Evolutionary conservation across 1,284 basidiomycete genomes (phyloP).

Genomic region (Trametes polyzona): DNA sequence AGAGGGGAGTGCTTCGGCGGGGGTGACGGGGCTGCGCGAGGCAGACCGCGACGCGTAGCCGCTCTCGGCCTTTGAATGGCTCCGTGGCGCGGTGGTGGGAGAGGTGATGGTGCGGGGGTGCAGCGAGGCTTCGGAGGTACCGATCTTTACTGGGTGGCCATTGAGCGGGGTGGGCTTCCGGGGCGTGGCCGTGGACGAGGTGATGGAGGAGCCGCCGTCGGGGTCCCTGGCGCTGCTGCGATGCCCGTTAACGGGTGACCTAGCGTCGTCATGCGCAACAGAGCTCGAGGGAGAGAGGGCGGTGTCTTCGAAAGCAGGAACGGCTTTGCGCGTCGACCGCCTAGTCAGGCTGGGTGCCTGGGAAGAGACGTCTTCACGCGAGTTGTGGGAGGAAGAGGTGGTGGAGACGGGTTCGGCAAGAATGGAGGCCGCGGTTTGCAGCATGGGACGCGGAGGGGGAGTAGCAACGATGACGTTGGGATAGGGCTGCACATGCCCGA

Average conservation of each 20-base stretch:
- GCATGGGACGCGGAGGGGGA: conserved; percentile 30
- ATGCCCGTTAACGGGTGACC: conserved; percentile 10
- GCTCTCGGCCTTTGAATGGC: conserved; percentile 23
- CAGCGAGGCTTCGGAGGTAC: conserved; percentile 16
- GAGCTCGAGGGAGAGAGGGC: conserved; percentile 14
- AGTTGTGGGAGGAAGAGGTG: conserved; percentile 22
- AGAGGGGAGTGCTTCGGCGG: conserved; percentile 12
- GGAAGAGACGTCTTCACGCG: conserved; percentile 18
- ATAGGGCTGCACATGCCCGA: conserved; percentile 24
- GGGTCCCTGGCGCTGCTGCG: conserved; percentile 4
- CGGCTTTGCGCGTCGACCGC: conserved; percentile 27
- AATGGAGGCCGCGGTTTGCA: conserved; percentile 6
- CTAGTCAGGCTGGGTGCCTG: conserved; percentile 21
- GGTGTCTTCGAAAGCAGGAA: conserved; percentile 21
- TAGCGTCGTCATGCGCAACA: conserved; percentile 10
- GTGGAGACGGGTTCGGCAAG: conserved; percentile 9
- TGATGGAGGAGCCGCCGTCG: conserved; percentile 4
- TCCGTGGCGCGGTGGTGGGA: conserved; percentile 6
- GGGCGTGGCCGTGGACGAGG: neutral
- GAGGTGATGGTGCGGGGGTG: conserved; percentile 12
- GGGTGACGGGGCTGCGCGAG: conserved; percentile 23
- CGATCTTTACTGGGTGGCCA: conserved; percentile 23
- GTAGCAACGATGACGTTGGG: conserved; percentile 37
- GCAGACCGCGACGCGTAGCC: conserved; percentile 24
- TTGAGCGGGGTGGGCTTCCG: conserved; percentile 7